Evolutionary conservation across 2,329 filamentous ascomycete species (phyloP), one percentile per base, ranked within the genome.

Genomic region (Microsporum audouinii): DNA sequence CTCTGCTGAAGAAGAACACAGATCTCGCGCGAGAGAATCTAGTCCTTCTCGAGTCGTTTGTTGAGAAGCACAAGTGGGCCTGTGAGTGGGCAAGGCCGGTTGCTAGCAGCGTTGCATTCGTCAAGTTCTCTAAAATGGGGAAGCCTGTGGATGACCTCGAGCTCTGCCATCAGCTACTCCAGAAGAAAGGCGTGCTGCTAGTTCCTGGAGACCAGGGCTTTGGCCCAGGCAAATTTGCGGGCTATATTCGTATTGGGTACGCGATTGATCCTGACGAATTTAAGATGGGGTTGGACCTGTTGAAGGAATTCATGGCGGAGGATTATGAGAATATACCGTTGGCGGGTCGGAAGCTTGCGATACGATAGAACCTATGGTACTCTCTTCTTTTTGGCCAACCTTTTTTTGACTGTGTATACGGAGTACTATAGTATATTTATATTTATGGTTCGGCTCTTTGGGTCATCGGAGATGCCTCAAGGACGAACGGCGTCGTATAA

Each of bases 41-140:
- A 2, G 80, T 75, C 2, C 69, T 89, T 5, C 71, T 92, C n/a
- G 83, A 86, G 62, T 77, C 75, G 1, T 92, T 89, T 64, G 78
- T 91, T 2, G 78, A 84, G 33, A 80, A 82, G 59, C 82, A 91
- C 69, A 77, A 80, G 43, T 80, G 81, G 64, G 79, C 82, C 5
- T 87, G 84, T 67, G 80, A 81, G 1, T 94, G 88, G 87, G 79
- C 85, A 3, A 87, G 84, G 71, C 90, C 90, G 1, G 82, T 82
- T 3, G 89, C 88, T 0, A 90, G 89, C 0, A 95, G 89, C 1
- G 92, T 88, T 6, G 87, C 88, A 0, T 88, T 95, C 68, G 75
- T 95, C 61, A 84, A 82, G 67, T 89, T 95, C 65, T 78, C 77
- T 59, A 78, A 80, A 58, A 80, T 81, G 53, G 83, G 81, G 0